Evolutionary conservation across 805 yeast species (phyloP).

Genomic region (Komagataella ulmi): DNA sequence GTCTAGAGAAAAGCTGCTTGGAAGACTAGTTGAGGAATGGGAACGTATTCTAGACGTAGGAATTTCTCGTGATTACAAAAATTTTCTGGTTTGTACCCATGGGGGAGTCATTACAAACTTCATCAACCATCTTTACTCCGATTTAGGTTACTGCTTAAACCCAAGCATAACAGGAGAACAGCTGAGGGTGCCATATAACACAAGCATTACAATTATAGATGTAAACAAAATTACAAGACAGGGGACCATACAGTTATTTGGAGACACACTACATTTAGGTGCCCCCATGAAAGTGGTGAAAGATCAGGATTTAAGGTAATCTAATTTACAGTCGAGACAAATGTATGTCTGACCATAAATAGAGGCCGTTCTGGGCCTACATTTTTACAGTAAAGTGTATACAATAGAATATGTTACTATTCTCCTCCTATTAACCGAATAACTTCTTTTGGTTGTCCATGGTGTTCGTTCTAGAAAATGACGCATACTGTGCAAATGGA

Average conservation of each 20-base stretch:
- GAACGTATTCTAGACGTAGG: constrained; percentile 24
- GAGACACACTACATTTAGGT: constrained; percentile 59
- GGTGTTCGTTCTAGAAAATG: constrained; percentile 42
- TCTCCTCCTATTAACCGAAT: neutral
- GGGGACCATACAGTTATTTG: constrained; percentile 40
- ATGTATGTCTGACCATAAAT: neutral
- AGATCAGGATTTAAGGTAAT: constrained; percentile 31
- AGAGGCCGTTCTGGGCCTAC: too few species aligned
- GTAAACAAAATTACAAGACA: constrained; percentile 23
- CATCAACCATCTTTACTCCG: constrained; percentile 32
- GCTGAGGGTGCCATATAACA: constrained; percentile 55
- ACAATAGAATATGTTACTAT: neutral
- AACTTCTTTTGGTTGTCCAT: constrained; percentile 6
- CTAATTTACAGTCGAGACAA: neutral
- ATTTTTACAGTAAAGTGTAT: too few species aligned
- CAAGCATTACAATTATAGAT: constrained; percentile 61
- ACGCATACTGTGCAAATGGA: constrained; percentile 50
- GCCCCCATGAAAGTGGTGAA: constrained; percentile 30
- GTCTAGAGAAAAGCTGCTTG: constrained; percentile 26
- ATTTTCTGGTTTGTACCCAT: constrained; percentile 57
- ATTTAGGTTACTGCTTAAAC: constrained; percentile 22
- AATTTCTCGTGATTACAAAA: constrained; percentile 20
- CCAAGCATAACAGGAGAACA: constrained; percentile 23
- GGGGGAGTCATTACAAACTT: constrained; percentile 70
- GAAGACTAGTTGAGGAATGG: constrained; percentile 36